Conservation (phyloP, 2,329 filamentous ascomycete genomes). For the Atkinsonella texensis region DNA sequence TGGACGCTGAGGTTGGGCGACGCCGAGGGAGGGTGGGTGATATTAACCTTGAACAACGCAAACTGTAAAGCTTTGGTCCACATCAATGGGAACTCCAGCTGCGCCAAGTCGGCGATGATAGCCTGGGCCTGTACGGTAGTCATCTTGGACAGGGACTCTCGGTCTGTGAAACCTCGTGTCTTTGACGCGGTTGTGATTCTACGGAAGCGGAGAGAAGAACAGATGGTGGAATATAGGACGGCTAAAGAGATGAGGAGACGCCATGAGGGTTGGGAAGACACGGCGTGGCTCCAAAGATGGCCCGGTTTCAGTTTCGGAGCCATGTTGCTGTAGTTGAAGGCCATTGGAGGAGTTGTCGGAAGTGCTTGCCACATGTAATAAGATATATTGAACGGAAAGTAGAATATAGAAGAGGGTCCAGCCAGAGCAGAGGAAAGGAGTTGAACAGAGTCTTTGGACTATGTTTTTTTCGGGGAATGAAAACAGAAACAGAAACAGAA, state of each 20-base stretch:
- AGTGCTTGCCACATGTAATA: neutral
- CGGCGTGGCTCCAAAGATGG: neutral
- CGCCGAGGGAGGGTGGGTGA: neutral
- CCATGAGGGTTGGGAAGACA: neutral
- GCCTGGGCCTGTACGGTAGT: conserved; percentile 32
- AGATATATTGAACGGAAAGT: neutral
- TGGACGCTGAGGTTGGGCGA: neutral
- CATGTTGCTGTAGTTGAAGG: neutral
- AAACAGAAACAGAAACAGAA: too few relatives aligned
- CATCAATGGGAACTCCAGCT: conserved; percentile 26
- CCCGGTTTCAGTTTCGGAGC: neutral
- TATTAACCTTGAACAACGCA: conserved; percentile 26
- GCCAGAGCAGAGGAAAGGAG: neutral
- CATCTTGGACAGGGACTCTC: conserved; percentile 26
- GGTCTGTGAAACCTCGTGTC: conserved; percentile 21
- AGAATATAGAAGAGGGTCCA: neutral
- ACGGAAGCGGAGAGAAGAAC: conserved; percentile 25
- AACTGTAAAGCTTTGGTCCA: conserved; percentile 25
- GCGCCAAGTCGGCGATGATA: conserved; percentile 24
- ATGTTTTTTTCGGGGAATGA: too few relatives aligned
- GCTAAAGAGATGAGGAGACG: conserved; percentile 8
- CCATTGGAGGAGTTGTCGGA: neutral
- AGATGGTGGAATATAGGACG: conserved; percentile 21
- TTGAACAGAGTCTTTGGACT: too few relatives aligned
- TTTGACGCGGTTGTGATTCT: conserved; percentile 18